Conservation (phyloP, 148 eudicot species). For the Rhododendron ovatum region DNA sequence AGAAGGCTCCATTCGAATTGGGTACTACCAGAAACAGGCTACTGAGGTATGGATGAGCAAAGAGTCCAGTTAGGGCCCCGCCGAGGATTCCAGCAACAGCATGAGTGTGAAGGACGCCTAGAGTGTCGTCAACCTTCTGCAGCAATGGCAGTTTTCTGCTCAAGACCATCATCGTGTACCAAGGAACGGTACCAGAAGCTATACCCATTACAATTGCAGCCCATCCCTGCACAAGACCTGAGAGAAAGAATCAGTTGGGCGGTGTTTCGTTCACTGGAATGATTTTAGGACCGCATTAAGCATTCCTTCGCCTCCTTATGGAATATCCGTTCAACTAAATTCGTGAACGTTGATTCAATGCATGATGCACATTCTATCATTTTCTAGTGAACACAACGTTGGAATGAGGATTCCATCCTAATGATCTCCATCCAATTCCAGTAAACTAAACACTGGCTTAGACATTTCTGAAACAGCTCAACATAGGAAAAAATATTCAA, state of each 20-base stretch:
- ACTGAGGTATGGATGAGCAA: constrained; percentile 19
- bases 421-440: not conserved
- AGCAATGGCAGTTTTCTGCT: constrained; percentile 13
- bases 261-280: not conserved
- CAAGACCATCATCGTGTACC: constrained; percentile 27
- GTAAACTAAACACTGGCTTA: not conserved
- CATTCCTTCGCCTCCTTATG: not conserved
- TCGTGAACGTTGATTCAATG: not conserved
- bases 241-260: not conserved
- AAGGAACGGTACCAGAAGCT: constrained; percentile 17
- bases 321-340: not conserved
- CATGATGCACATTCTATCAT: not conserved
- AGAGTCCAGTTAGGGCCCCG: constrained; percentile 20
- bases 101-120: constrained; percentile 26
- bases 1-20: constrained; percentile 17
- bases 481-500: not conserved
- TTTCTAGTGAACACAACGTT: not conserved
- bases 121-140: constrained; percentile 20
- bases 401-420: not conserved
- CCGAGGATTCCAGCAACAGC: constrained; percentile 23
- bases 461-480: not conserved
- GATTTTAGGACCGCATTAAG: not conserved
- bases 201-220: constrained; percentile 25
- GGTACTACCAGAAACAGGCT: constrained; percentile 20
- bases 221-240: constrained; percentile 22